Conservation (phyloP, 805 yeast species). For the fission yeast (Schizosaccharomyces pombe) region DNA sequence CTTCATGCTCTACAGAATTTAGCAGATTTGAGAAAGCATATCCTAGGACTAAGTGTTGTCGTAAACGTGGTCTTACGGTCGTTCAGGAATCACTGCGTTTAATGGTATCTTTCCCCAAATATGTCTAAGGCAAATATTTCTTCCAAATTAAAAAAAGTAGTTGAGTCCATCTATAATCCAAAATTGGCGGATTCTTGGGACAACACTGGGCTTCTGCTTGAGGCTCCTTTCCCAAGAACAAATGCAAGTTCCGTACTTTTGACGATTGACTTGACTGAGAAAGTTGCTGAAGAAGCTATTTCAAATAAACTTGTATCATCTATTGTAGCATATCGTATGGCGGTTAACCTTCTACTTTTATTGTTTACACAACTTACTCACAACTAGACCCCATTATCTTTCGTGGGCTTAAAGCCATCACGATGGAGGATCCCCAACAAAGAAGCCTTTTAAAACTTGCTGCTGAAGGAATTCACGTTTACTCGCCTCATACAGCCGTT, state of each 20-base stretch:
- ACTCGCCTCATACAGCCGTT: conserved; percentile 88
- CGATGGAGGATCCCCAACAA: conserved; percentile 59
- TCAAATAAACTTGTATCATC: conserved; percentile 23
- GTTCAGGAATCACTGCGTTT: no score
- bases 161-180: conserved; percentile 60
- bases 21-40: no score
- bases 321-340: conserved; percentile 50
- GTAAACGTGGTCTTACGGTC: no score
- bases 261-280: conserved; percentile 63
- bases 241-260: conserved; percentile 24
- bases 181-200: conserved; percentile 85
- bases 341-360: not conserved
- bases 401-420: conserved; percentile 56
- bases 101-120: no score
- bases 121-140: no score
- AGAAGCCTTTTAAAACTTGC: conserved; percentile 46
- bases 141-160: conserved; percentile 11
- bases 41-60: no score
- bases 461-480: conserved; percentile 61
- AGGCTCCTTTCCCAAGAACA: conserved; percentile 20
- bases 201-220: conserved; percentile 76
- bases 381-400: conserved; percentile 63
- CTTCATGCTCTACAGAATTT: no score
- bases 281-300: conserved; percentile 74
- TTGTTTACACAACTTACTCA: not conserved